A percentile compares a stretch with the other conserved stretches of the same genome.
Conservation (phyloP, 2,329 filamentous ascomycete genomes). For the Fusarium caatingaense region DNA sequence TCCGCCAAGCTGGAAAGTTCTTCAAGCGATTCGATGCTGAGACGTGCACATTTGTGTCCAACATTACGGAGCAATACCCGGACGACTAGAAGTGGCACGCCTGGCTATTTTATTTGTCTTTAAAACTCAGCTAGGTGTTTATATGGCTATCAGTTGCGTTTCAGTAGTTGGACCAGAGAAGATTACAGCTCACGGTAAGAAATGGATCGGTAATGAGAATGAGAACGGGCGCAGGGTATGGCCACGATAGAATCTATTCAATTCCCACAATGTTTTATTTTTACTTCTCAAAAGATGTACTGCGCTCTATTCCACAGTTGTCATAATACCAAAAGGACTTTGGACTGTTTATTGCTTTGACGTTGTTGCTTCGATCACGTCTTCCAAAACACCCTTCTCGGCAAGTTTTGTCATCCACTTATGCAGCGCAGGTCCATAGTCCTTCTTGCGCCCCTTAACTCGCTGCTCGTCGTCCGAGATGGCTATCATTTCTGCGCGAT, state of each 20-base stretch:
- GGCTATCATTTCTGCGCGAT: slow-evolving; percentile 60
- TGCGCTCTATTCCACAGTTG: neutral
- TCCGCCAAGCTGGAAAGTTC: slow-evolving; percentile 80
- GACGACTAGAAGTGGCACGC: slow-evolving; percentile 71
- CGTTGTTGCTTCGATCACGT: slow-evolving; percentile 47
- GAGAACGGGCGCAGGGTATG: neutral
- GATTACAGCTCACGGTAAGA: slow-evolving; percentile 3
- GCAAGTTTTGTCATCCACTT: slow-evolving; percentile 76
- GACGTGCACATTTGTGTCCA: slow-evolving; percentile 81
- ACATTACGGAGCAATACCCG: slow-evolving; percentile 82
- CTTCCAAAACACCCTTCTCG: slow-evolving; percentile 70
- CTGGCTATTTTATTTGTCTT: slow-evolving; percentile 1
- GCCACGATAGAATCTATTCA: slow-evolving; percentile 9
- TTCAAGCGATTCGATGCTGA: slow-evolving; percentile 86
- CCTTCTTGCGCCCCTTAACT: slow-evolving; percentile 68
- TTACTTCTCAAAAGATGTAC: neutral
- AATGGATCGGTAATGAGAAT: slow-evolving; percentile 2
- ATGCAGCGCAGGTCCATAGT: slow-evolving; percentile 77
- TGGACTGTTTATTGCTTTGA: neutral
- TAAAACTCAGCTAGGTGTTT: slow-evolving; percentile 10
- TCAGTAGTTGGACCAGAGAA: neutral
- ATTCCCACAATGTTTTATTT: neutral
- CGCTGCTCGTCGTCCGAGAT: slow-evolving; percentile 63
- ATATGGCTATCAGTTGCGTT: neutral
- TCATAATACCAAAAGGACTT: neutral